These are phyloP conservation scores for Neoarthrinium moseri DNA, from an alignment of 2,329 filamentous ascomycete genomes.

Conservation along the genomic window DNA sequence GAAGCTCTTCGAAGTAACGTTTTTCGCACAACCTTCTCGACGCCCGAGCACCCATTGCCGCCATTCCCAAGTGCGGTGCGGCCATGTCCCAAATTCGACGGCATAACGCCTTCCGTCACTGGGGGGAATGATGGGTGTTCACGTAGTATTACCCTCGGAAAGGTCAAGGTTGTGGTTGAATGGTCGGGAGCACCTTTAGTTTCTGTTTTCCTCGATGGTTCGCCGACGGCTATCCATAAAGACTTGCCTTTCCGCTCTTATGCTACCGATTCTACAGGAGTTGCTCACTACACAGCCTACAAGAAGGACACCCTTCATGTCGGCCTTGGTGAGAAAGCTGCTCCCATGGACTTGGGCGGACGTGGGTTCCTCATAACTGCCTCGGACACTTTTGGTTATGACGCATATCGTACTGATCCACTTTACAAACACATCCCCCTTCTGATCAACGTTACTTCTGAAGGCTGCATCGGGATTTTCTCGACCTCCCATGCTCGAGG, in stretches of 20 bases:
- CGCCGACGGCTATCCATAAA: conserved; percentile 53
- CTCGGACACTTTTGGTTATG: conserved; percentile 73
- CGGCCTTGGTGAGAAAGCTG: conserved; percentile 68
- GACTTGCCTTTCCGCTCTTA: conserved; percentile 69
- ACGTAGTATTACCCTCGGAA: conserved; percentile 43
- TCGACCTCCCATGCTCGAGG: conserved; percentile 65
- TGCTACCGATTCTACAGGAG: conserved; percentile 56
- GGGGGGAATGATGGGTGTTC: conserved; percentile 30
- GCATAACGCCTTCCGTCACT: conserved; percentile 26
- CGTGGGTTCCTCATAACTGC: conserved; percentile 65
- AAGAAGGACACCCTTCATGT: conserved; percentile 64
- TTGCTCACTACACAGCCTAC: conserved; percentile 65
- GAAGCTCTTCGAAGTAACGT: conserved; percentile 61
- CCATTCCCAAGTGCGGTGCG: conserved; percentile 60
- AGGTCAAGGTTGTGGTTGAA: conserved; percentile 54
- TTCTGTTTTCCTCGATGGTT: conserved; percentile 48
- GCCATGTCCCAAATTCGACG: conserved; percentile 36
- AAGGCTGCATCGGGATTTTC: conserved; percentile 66
- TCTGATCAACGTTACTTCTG: conserved; percentile 64
- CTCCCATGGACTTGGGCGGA: conserved; percentile 69
- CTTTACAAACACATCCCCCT: conserved; percentile 76
- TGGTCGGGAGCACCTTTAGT: conserved; percentile 60
- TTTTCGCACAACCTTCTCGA: conserved; percentile 68
- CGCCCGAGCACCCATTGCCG: conserved; percentile 59
- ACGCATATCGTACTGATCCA: conserved; percentile 68